These are phyloP conservation scores for Vanrija sp. DNA, from an alignment of 1,284 basidiomycete species.

Conservation along the genomic window DNA sequence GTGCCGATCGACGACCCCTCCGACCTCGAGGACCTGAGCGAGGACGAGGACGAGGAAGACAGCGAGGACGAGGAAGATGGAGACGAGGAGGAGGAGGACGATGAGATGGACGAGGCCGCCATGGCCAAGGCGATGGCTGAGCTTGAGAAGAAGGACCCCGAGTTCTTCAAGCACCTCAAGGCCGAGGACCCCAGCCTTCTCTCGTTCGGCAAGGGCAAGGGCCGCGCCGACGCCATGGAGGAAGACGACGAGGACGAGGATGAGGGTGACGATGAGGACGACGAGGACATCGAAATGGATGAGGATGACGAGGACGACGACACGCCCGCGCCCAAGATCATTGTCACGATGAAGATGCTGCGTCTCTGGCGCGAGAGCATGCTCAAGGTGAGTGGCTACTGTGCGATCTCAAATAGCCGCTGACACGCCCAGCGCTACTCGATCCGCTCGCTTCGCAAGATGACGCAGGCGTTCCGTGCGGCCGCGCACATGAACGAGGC, in stretches of 20 bases:
- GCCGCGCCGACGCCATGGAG: slow-evolving; percentile 44
- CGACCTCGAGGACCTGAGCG: slow-evolving; percentile 61
- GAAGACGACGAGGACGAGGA: slow-evolving; percentile 47
- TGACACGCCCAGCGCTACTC: slow-evolving; percentile 65
- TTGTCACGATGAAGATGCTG: slow-evolving; percentile 70
- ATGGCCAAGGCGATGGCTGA: slow-evolving; percentile 76
- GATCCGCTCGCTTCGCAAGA: slow-evolving; percentile 74
- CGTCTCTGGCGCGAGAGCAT: slow-evolving; percentile 86
- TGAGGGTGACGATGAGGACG: slow-evolving; percentile 44
- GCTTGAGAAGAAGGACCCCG: slow-evolving; percentile 91
- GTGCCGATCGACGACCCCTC: slow-evolving; percentile 27
- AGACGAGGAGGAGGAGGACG: slow-evolving; percentile 53
- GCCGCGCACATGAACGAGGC: slow-evolving; percentile 87
- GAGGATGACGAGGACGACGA: slow-evolving; percentile 52
- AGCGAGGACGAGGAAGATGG: slow-evolving; percentile 30
- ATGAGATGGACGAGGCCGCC: slow-evolving; percentile 58
- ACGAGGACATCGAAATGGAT: slow-evolving; percentile 46
- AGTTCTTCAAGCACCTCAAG: slow-evolving; percentile 96
- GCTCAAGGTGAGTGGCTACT: slow-evolving; percentile 61
- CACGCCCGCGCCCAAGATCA: slow-evolving; percentile 36
- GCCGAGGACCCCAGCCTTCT: slow-evolving; percentile 90
- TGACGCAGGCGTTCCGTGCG: slow-evolving; percentile 82
- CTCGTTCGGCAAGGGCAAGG: slow-evolving; percentile 59
- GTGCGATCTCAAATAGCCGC: not conserved
- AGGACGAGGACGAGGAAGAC: slow-evolving; percentile 51